Base-by-base conservation (phyloP, 2,329 filamentous ascomycete species). In the Stachybotrys chartarum region DNA sequence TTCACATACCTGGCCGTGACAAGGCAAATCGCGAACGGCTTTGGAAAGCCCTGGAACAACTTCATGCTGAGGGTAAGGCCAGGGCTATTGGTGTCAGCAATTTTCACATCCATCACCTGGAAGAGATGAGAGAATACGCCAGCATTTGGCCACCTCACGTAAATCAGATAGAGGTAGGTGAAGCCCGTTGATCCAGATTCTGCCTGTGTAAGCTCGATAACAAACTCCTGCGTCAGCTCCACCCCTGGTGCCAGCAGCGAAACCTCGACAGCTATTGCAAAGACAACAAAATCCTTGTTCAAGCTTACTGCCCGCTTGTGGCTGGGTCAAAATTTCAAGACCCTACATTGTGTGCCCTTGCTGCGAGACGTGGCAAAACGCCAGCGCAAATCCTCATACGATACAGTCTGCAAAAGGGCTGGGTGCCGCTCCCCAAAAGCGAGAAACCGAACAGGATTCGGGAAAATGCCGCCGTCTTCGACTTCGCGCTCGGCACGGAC, bases 11-110 rank as follows among this genome's bases (percentile, higher is more conserved):
- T 12, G 79, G 76, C 35, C 77, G 75, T 4, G 83, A 84, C 0
- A 67, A 74, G 3, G 72, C 76, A 18, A 77, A 76, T 12, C 74
- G 85, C 47, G 82, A 83, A 69, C 74, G 80, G 59, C 74, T 90
- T 66, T 91, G 86, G 86, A 72, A 75, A 57, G 85, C 83, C 1
- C 70, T 91, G 62, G 86, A 90, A 70, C 80, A 72, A 65, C 68
- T 87, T 46, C 72, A 82, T 57, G 71, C 75, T 14, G 79, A 84
- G 59, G 86, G 85, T 6, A 82, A 77, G 60, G 78, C 81, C 47
- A 83, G 78, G 69, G 79, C 78, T 44, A 89, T 91, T 62, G 87
- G 88, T 0, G 86, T 90, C 53, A 88, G 85, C 67, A 91, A 91
- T 64, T 91, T 82, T 62, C 84, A 85, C 3, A 78, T 85, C 51